Evolutionary conservation across 2,329 filamentous ascomycete species (phyloP).

Genomic region (Nothophaeocryptopus gaeumannii): DNA sequence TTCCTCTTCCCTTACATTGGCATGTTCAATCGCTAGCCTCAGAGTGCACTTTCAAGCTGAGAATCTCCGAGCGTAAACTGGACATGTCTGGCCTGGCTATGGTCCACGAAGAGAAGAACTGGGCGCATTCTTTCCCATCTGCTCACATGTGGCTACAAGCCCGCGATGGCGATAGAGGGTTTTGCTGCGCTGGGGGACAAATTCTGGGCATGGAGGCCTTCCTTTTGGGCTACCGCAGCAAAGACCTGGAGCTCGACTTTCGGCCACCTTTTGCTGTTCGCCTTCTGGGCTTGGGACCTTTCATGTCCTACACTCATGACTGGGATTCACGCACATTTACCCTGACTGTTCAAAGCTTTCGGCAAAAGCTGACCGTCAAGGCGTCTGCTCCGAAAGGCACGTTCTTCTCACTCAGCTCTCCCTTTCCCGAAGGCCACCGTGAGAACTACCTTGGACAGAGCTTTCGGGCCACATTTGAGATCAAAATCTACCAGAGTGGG

Average conservation of each 20-base stretch:
- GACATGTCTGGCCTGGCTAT: constrained; percentile 36
- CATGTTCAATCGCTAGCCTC: constrained; percentile 50
- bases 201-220: constrained; percentile 46
- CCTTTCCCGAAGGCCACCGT: constrained; percentile 47
- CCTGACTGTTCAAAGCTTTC: constrained; percentile 40
- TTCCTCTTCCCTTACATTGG: constrained; percentile 52
- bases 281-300: constrained; percentile 39
- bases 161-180: constrained; percentile 28
- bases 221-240: constrained; percentile 46
- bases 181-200: constrained; percentile 40
- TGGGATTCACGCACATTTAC: constrained; percentile 42
- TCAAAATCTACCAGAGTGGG: constrained; percentile 41
- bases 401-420: constrained; percentile 47
- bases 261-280: constrained; percentile 45
- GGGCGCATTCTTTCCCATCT: constrained; percentile 47
- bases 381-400: constrained; percentile 42
- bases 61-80: constrained; percentile 34
- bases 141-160: constrained; percentile 45
- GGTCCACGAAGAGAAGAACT: constrained; percentile 53
- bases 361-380: constrained; percentile 41
- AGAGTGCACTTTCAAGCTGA: constrained; percentile 39
- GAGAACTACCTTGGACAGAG: constrained; percentile 47
- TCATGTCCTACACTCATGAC: constrained; percentile 41
- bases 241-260: constrained; percentile 41
- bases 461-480: constrained; percentile 45